Base-by-base conservation (phyloP, 768 basidiomycete genomes). In the Daedaleopsis nitida region DNA sequence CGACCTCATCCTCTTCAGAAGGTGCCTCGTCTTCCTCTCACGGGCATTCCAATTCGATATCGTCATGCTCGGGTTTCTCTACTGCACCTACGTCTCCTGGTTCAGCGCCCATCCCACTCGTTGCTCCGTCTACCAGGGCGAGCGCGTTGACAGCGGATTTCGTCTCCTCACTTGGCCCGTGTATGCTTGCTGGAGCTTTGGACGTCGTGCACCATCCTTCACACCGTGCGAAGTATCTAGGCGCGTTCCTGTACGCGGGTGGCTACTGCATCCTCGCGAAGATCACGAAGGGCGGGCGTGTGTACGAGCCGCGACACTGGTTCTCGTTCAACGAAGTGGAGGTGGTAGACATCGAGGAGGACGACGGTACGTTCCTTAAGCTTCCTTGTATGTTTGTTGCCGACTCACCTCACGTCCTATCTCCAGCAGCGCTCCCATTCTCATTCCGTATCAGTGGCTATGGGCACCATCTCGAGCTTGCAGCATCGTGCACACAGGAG, bases 301-400 rank as follows among this genome's bases (percentile, higher is more conserved):
- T 78, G 37, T 99, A 97, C 69, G 93, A 96, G 68, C 87, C 94
- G 17, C 84, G 81, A 62, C 90, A 96, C 71, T 98, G 94, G 91
- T 89, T 98, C 68, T 83, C 86, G 43, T 76, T 97, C 21, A 80
- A 81, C 48, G 84, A 85, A 19, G 91, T 92, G 65, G 86, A 91
- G 55, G 66, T 96, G 42, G 75, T 81, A 14, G 91, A 92, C 59
- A 79, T 86, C 17, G 82, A 81, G 38, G 84, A 86, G 27, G 86
- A 87, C 57, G 88, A 92, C 72, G 88, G 94, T 96, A 67, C 65
- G 89, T 81, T 38, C n/a, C 62, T 17, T n/a, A 23, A n/a, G 21
- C 32, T 32, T 34, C 13, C 14, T 12, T 19, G 12, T 21, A 27
- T 24, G 21, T 5, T 5, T 32, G 32, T 21, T 10, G 19, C 14